Evolutionary conservation across 495 filamentous ascomycete genomes (phyloP).

Genomic region (Podospora didyma): DNA sequence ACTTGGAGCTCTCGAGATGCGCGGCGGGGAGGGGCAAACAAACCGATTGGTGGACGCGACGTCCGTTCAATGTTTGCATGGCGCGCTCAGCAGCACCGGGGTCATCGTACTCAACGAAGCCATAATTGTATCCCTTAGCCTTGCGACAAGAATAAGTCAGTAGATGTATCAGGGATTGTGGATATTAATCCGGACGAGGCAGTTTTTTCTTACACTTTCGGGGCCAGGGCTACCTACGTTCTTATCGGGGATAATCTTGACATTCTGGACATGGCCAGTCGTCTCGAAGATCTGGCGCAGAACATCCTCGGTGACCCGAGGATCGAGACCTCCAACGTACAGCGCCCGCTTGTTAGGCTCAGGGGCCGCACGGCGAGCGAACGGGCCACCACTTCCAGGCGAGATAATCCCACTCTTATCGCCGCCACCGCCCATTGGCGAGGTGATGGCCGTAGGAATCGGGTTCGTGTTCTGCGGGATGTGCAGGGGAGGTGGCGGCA

Average conservation of each 20-base stretch:
- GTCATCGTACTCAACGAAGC: conserved; percentile 98
- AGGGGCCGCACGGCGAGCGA: conserved; percentile 86
- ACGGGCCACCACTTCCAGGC: conserved; percentile 72
- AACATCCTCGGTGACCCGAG: conserved; percentile 93
- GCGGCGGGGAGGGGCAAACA: conserved; percentile 28
- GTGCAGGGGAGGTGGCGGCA: conserved; percentile 89
- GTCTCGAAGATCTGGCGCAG: conserved; percentile 98
- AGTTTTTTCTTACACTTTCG: background rate
- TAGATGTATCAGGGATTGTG: background rate
- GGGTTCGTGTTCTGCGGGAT: conserved; percentile 97
- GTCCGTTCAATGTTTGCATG: conserved; percentile 94
- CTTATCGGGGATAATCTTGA: conserved; percentile 99
- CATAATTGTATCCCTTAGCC: conserved; percentile 98
- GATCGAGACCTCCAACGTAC: conserved; percentile 94
- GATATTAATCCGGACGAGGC: background rate
- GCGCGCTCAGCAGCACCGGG: conserved; percentile 93
- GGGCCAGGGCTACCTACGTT: conserved; percentile 59
- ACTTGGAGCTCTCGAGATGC: too few species aligned
- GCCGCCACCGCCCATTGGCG: conserved; percentile 66
- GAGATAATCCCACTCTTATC: conserved; percentile 71
- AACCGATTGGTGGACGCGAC: conserved; percentile 92
- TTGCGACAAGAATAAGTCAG: conserved; percentile 28
- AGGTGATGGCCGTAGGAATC: conserved; percentile 89
- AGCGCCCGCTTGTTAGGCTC: conserved; percentile 98
- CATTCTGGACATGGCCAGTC: conserved; percentile 93